phyloP scores from a whole-genome alignment of 495 filamentous ascomycete genomes.

The Chaetomium cochliodes region DNA sequence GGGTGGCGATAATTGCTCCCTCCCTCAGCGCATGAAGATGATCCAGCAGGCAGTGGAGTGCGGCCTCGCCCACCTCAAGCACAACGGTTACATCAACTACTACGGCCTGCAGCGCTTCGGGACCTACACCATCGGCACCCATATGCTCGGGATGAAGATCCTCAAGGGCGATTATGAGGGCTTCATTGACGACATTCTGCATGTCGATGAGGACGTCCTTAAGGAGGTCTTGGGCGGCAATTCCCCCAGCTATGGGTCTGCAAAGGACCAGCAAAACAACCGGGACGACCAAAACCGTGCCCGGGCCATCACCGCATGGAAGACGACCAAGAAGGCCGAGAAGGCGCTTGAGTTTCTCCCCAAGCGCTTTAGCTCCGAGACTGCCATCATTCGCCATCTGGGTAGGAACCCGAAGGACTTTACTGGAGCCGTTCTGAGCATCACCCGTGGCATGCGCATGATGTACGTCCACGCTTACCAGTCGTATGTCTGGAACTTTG shows the following conservation, averaged over 20 bases:
- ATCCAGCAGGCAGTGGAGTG: slow-evolving; percentile 39
- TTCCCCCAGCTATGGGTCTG: slow-evolving; percentile 1
- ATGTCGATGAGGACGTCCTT: slow-evolving; percentile 44
- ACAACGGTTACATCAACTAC: slow-evolving; percentile 90
- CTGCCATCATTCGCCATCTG: slow-evolving; percentile 72
- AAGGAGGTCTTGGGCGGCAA: slow-evolving; percentile 26
- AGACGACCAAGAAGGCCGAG: slow-evolving; percentile 51
- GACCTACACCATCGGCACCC: slow-evolving; percentile 75
- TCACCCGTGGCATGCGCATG: slow-evolving; percentile 73
- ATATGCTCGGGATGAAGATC: slow-evolving; percentile 77
- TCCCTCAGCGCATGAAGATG: slow-evolving; percentile 41
- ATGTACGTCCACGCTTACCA: slow-evolving; percentile 99
- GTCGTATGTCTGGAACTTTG: slow-evolving; percentile 87
- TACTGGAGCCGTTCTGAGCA: slow-evolving; percentile 71
- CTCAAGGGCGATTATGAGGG: slow-evolving; percentile 76
- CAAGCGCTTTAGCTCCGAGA: slow-evolving; percentile 76
- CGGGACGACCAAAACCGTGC: slow-evolving; percentile 76
- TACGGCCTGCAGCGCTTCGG: slow-evolving; percentile 95
- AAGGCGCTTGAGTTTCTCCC: slow-evolving; percentile 69
- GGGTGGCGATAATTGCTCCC: slow-evolving; percentile 43
- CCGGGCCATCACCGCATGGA: slow-evolving; percentile 69
- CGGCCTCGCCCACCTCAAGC: slow-evolving; percentile 54
- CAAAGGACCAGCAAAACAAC: slow-evolving; percentile 21
- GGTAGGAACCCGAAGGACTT: slow-evolving; percentile 56
- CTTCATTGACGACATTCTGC: slow-evolving; percentile 70